Base-by-base conservation (phyloP, 768 basidiomycete species). In the Lentinula boryana region DNA sequence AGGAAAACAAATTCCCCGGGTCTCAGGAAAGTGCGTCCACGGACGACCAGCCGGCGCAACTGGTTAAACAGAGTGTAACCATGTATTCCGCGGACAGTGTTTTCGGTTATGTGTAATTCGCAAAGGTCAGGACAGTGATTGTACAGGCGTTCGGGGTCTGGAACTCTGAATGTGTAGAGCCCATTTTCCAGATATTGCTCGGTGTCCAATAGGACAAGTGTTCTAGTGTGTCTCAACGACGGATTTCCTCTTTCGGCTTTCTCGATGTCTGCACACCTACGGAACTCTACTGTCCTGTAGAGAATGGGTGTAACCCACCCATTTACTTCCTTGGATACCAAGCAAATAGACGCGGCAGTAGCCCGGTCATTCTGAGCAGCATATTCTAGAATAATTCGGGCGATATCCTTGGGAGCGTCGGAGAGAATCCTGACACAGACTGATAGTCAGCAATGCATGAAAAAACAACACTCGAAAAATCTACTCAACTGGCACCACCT, bases 281-380 rank as follows among this genome's bases (percentile, higher is more conserved):
- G 32, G 3, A 58, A 38, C n/a, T 48, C 57, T 18, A 58, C 44
- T 33, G 57, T 58, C 12, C 32, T 23, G 46, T 49, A 58, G 4
- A 58, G 57, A 35, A 58, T 58, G 32, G 57, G 57, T 9, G 46
- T 58, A 27, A 49, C 16, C 57, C 57, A 58, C 2, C 8, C 31
- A 16, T 58, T 58, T 13, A 50, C 57, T 36, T 58, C 44, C 33
- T 36, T 58, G 12, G 57, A 58, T 48, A 58, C 46, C 21, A 58
- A 44, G 31, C 13, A 33, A 31, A 58, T n/a, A 1, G 57, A 46
- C 16, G 46, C 46, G 18, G 57, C 57, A 35, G 57, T 58, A 18
- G 41, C 32, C 5, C 18, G 48, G 57, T 58, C 57, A 13, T 27
- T 38, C 46, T 58, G 57, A 35, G 57, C 57, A 48, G 57, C 57